Evolutionary conservation across 768 basidiomycete species (phyloP), one percentile per base, ranked within the genome.

Genomic region (Wakefieldia striispora): DNA sequence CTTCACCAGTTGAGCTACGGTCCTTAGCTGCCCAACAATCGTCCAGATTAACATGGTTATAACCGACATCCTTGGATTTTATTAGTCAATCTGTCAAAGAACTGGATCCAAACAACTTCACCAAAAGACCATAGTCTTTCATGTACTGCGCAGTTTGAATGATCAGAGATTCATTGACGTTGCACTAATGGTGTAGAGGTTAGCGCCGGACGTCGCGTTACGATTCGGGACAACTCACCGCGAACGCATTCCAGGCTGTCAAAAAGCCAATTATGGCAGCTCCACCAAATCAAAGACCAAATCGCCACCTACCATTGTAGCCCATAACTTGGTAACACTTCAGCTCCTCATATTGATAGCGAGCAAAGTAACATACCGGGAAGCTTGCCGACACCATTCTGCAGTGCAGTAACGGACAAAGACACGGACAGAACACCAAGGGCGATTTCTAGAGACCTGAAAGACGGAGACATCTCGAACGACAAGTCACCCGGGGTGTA

Each of bases 231-330:
- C 9, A n/a, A 56, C 73, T 31, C 53, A 83, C 82, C 57, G 77
- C 75, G 50, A 78, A 85, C 5, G 76, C 83, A 57, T 85, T 84
- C 84, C 84, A 86, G 5, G 83, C 83, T 84, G 39, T 21, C 46
- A 11, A 42, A n/a, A 31, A 8, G 49, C 35, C 24, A 23, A 17
- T 12, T 12, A 19, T 12, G 49, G 64, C 35, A 53, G 31, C 17
- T 43, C 23, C 10, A 17, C 31, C 6, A 17, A 16, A 26, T 20
- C 9, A 12, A 34, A 40, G n/a, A 27, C 9, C 1, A 37, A 44
- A 43, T 31, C 3, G 11, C 38, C 8, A 46, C 60, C 23, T 20
- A 67, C 65, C 67, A 49, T 66, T 66, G 40, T 64, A 66, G 23
- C 65, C 65, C 65, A 66, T 68, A 6, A 53, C 67, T 66, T 43